These are phyloP conservation scores for Myriangium duriaei DNA, from an alignment of 2,329 filamentous ascomycete genomes.

Conservation along the genomic window DNA sequence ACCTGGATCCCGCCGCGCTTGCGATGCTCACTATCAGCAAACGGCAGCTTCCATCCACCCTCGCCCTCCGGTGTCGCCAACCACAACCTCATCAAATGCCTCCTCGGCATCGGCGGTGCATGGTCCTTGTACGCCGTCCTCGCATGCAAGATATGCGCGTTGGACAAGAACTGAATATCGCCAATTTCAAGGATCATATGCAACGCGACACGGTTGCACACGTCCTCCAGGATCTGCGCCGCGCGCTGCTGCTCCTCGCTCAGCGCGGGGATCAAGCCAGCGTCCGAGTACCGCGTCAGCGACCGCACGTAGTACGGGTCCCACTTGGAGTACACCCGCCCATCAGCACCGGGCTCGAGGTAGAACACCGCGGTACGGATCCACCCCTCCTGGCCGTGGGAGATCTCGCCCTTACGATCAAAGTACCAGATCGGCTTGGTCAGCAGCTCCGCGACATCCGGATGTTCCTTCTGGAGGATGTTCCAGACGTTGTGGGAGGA, in stretches of 20 bases:
- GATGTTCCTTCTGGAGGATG: slow-evolving; percentile 57
- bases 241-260: slow-evolving; percentile 58
- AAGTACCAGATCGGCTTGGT: slow-evolving; percentile 81
- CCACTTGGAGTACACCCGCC: slow-evolving; percentile 70
- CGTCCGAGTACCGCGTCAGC: slow-evolving; percentile 59
- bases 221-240: slow-evolving; percentile 58
- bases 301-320: slow-evolving; percentile 81
- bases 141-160: slow-evolving; percentile 69
- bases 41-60: slow-evolving; percentile 75
- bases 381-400: slow-evolving; percentile 60
- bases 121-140: slow-evolving; percentile 67
- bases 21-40: slow-evolving; percentile 68
- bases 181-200: slow-evolving; percentile 82
- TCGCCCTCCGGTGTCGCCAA: slow-evolving; percentile 68
- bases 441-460: slow-evolving; percentile 64
- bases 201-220: slow-evolving; percentile 57
- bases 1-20: slow-evolving; percentile 86
- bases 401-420: slow-evolving; percentile 77
- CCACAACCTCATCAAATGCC: slow-evolving; percentile 78
- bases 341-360: slow-evolving; percentile 54
- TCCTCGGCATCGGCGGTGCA: slow-evolving; percentile 53
- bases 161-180: slow-evolving; percentile 78
- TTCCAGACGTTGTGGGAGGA: slow-evolving; percentile 75
- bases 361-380: slow-evolving; percentile 64
- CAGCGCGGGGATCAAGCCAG: slow-evolving; percentile 59